A percentile compares a stretch with the other conserved stretches of the same genome.
Evolutionary conservation across 179 eudicot species (phyloP).

Genomic region (Beta corolliflora): DNA sequence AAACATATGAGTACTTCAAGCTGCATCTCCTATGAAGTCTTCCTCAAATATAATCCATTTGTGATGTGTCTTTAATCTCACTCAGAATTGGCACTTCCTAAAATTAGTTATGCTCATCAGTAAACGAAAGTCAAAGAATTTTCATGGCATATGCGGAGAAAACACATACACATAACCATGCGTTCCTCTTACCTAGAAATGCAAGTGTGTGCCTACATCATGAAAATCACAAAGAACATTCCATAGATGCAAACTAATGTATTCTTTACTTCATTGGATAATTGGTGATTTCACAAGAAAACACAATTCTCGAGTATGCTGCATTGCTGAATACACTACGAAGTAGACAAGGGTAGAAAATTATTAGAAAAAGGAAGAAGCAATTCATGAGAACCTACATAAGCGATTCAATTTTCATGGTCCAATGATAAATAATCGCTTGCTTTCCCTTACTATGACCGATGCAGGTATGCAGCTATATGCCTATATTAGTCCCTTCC

Average conservation of each 20-base stretch:
- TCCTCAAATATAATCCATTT: conserved; percentile 6
- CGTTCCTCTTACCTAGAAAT: conserved; percentile 10
- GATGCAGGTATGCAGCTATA: not conserved
- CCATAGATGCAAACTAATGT: not conserved
- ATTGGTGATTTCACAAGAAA: not conserved
- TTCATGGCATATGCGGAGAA: not conserved
- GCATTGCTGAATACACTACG: not conserved
- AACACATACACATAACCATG: not conserved
- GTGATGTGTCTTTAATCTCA: not conserved
- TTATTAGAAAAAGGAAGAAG: not conserved
- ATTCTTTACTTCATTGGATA: not conserved
- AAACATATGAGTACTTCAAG: not conserved
- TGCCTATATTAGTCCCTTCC: not conserved
- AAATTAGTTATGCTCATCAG: not conserved
- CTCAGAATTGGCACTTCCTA: not conserved
- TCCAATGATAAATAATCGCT: not conserved
- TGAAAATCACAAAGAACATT: not conserved
- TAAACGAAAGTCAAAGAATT: not conserved
- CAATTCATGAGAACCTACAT: not conserved
- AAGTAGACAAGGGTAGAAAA: not conserved
- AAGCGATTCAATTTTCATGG: not conserved
- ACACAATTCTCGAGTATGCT: not conserved
- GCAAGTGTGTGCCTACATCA: not conserved
- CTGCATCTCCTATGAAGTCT: not conserved
- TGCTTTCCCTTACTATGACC: not conserved